A percentile compares a stretch with the other conserved stretches of the same genome.
These are phyloP conservation scores for Physocladia obscura DNA, from an alignment of 192 early-diverging fungal species.

Conservation along the genomic window DNA sequence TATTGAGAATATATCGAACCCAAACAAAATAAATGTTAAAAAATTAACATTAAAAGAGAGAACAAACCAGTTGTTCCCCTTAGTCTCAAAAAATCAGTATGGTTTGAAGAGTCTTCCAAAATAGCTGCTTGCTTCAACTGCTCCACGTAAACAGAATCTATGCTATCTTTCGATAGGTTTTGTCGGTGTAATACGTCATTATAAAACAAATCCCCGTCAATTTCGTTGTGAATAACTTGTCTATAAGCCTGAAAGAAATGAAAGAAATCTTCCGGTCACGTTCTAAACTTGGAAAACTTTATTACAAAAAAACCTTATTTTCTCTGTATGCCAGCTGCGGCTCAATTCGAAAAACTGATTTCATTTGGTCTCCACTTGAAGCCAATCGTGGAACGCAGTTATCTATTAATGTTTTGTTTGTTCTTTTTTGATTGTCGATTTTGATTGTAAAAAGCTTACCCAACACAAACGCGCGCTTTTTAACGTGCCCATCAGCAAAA, in stretches of 20 bases:
- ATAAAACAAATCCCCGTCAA: slow-evolving; percentile 29
- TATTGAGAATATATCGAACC: background rate
- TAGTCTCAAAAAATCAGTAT: slow-evolving; percentile 29
- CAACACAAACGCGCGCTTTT: slow-evolving; percentile 26
- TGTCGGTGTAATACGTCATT: slow-evolving; percentile 4
- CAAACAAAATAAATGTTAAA: background rate
- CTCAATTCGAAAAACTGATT: slow-evolving; percentile 37
- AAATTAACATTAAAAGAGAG: background rate
- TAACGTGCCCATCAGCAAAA: slow-evolving; percentile 31
- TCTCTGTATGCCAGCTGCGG: slow-evolving; percentile 26
- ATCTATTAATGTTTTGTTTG: slow-evolving; percentile 2
- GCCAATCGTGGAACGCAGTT: slow-evolving; percentile 10
- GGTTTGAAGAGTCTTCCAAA: slow-evolving; percentile 29
- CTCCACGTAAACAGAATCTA: slow-evolving; percentile 9
- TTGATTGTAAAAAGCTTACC: background rate
- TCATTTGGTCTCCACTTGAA: slow-evolving; percentile 12
- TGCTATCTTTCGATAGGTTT: background rate
- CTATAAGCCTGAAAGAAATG: slow-evolving; percentile 13
- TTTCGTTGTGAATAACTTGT: slow-evolving; percentile 10
- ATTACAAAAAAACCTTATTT: slow-evolving; percentile 20
- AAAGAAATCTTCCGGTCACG: background rate
- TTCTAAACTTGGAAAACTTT: too few relatives aligned
- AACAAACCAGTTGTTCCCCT: slow-evolving; percentile 24
- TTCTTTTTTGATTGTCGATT: background rate
- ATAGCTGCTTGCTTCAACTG: slow-evolving; percentile 23